Percentiles rank a stretch among this genome's conserved stretches.
Evolutionary conservation across 2,329 filamentous ascomycete genomes (phyloP).

Genomic region (Chalara sp.): DNA sequence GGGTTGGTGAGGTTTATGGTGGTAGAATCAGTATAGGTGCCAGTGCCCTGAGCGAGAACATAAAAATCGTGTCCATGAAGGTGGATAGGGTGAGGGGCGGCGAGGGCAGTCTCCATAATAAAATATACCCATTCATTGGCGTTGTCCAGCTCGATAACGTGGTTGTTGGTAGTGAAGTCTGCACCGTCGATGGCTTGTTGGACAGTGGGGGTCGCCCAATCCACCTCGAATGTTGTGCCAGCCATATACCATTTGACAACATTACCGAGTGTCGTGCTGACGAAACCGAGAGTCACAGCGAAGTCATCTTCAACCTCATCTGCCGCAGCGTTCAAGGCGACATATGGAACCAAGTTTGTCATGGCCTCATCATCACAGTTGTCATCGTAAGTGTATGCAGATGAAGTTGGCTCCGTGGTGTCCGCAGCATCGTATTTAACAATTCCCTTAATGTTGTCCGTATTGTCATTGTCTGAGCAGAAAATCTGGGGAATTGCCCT

Average conservation of each 20-base stretch:
- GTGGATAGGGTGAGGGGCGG: background rate
- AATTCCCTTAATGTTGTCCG: constrained; percentile 40
- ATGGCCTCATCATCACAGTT: constrained; percentile 19
- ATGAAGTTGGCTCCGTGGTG: constrained; percentile 12
- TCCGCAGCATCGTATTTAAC: constrained; percentile 30
- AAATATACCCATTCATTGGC: background rate
- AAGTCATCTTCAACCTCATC: background rate
- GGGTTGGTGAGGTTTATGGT: constrained; percentile 32
- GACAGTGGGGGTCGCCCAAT: background rate
- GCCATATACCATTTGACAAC: background rate
- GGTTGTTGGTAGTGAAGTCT: background rate
- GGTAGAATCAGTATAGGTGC: too few species aligned
- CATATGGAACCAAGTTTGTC: constrained; percentile 24
- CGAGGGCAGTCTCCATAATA: background rate
- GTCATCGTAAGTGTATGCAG: constrained; percentile 9
- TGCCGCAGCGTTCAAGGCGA: constrained; percentile 25
- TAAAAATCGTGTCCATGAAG: too few species aligned
- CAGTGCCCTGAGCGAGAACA: too few species aligned
- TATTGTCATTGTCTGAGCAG: constrained; percentile 47
- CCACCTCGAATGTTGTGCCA: background rate
- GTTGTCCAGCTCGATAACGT: background rate
- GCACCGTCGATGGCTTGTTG: background rate
- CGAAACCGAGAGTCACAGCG: background rate
- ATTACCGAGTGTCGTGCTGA: background rate
- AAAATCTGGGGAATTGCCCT: constrained; percentile 42